Base-by-base conservation (phyloP, 805 yeast genomes). In the Candida lessepsii region DNA sequence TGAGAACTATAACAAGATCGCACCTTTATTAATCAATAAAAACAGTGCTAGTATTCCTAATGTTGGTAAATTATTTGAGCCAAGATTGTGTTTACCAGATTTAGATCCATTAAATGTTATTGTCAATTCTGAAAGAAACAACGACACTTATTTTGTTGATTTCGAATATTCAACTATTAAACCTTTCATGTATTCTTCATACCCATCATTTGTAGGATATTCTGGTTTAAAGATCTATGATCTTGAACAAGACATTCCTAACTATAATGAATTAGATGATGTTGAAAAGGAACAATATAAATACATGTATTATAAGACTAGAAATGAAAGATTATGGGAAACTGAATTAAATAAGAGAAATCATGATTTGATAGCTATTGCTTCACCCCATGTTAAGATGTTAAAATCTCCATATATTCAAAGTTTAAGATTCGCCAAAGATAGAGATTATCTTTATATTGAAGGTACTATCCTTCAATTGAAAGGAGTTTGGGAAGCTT, bases 251-350 rank as follows among this genome's bases (percentile, higher is more conserved):
- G 96, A 89, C 42, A 73, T 87, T 45, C 88, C 84, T 31, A 80
- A 78, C 36, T 90, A 70, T 60, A 78, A 77, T 3, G 66, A 73
- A 40, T 65, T 90, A 63, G 77, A 77, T 36, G 95, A 84, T 29
- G 65, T 76, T 31, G 93, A 87, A 49, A 77, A 83, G 63, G 81
- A 79, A 47, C 90, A 90, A 59, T 86, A 85, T 53, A 82, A 83
- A 53, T 90, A 85, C 65, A 86, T 91, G 81, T 82, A 82, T 61
- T 81, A 81, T 52, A 81, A 91, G 63, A 90, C 98, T 4, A 81
- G 96, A 71, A 88, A 90, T 59, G 96, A 91, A 63, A 81, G 84
- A 51, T 63, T 85, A 42, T 91, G 95, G 90, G 98, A 91, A 63
- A 64, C 76, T 44, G 76, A 81, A 18, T 70, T 90, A 51, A 86